Evolutionary conservation across 208 protist species (phyloP).

Genomic region (Trypanosoma scelopori): DNA sequence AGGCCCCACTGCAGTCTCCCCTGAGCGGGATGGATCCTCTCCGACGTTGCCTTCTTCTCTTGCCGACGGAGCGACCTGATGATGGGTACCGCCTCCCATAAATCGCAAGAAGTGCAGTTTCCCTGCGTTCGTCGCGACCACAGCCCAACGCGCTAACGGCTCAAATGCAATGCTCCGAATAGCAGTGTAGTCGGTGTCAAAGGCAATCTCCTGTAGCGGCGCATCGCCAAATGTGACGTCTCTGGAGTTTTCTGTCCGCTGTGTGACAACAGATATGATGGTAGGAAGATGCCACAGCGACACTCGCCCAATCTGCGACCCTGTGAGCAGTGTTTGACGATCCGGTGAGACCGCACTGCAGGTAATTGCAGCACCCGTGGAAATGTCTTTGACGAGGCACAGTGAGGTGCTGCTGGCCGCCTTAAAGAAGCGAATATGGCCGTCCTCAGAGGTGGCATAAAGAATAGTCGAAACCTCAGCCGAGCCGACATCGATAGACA

Average conservation of each 20-base stretch:
- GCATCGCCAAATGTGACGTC: constrained; percentile 30
- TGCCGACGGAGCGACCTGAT: too few relatives aligned
- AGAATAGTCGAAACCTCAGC: constrained; percentile 26
- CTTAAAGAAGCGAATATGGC: constrained; percentile 85
- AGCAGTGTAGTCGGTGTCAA: constrained; percentile 76
- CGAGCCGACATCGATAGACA: background rate
- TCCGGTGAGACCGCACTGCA: constrained; percentile 74
- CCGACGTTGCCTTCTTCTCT: constrained; percentile 15
- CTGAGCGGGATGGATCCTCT: background rate
- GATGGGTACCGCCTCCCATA: constrained; percentile 25
- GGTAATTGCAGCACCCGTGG: constrained; percentile 76
- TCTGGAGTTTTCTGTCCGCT: constrained; percentile 15
- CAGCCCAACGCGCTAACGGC: constrained; percentile 68
- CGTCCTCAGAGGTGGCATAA: constrained; percentile 82
- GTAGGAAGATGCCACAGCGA: constrained; percentile 84
- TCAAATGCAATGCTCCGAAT: constrained; percentile 81
- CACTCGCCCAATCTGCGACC: constrained; percentile 80
- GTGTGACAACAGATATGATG: constrained; percentile 43
- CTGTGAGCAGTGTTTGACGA: constrained; percentile 69
- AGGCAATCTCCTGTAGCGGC: constrained; percentile 77
- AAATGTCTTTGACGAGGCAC: constrained; percentile 66
- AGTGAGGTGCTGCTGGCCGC: constrained; percentile 41
- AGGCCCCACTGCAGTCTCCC: background rate
- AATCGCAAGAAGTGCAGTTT: constrained; percentile 84
- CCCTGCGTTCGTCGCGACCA: constrained; percentile 76